phyloP scores from a whole-genome alignment of 345 rosid genomes.

The Barbarea vulgaris region DNA sequence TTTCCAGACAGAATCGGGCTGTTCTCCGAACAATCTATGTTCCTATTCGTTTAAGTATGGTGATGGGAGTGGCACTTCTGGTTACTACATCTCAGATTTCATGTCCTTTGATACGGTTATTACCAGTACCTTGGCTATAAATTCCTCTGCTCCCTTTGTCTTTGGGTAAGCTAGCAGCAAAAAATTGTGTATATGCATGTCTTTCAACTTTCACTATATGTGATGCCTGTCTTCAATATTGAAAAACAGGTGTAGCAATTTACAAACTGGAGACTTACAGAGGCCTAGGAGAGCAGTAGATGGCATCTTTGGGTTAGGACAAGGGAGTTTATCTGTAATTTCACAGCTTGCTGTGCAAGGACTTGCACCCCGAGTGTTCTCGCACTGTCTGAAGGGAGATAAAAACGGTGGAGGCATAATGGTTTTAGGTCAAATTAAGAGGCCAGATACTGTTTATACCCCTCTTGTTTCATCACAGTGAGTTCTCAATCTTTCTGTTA shows the following conservation, averaged over 20 bases:
- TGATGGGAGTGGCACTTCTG: conserved; percentile 93
- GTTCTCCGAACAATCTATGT: conserved; percentile 65
- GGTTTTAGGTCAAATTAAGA: conserved; percentile 91
- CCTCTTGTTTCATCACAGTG: conserved; percentile 88
- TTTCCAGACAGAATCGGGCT: conserved; percentile 64
- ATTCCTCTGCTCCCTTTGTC: conserved; percentile 68
- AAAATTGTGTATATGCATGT: neutral
- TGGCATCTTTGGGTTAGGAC: conserved; percentile 97
- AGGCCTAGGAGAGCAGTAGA: conserved; percentile 85
- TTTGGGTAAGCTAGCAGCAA: conserved; percentile 71
- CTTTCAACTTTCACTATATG: neutral
- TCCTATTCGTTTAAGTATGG: conserved; percentile 85
- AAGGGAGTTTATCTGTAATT: conserved; percentile 75
- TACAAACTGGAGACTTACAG: conserved; percentile 74
- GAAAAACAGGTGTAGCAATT: conserved; percentile 73
- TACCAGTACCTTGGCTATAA: conserved; percentile 52
- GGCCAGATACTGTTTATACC: conserved; percentile 86
- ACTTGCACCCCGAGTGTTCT: conserved; percentile 74
- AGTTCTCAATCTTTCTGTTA: conserved; percentile 35
- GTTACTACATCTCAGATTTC: conserved; percentile 78
- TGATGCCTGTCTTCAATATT: conserved; percentile 27
- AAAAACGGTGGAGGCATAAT: conserved; percentile 80
- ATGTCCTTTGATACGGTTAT: conserved; percentile 59
- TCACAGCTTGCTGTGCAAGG: conserved; percentile 85
- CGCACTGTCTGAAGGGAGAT: conserved; percentile 89